phyloP scores from a whole-genome alignment of 2,329 filamentous ascomycete species.

The Fusarium sp. region DNA sequence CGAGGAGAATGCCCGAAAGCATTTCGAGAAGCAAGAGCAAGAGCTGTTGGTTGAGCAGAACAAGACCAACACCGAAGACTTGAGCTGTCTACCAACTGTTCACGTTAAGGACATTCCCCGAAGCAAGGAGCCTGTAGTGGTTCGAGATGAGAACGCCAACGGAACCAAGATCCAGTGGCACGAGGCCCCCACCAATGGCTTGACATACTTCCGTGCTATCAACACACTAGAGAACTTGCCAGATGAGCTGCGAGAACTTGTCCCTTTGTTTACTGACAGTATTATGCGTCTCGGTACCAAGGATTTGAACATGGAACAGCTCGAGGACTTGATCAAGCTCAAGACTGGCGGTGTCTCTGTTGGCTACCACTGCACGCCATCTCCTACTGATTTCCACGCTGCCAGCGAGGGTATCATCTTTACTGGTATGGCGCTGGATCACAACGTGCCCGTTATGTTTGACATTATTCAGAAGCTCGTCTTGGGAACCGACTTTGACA shows the following conservation, averaged over 20 bases:
- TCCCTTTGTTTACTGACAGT: constrained; percentile 92
- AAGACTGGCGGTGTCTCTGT: constrained; percentile 94
- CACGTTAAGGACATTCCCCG: constrained; percentile 91
- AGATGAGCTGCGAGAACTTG: constrained; percentile 84
- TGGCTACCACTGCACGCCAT: constrained; percentile 86
- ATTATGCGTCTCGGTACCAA: constrained; percentile 95
- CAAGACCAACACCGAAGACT: constrained; percentile 85
- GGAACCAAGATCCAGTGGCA: constrained; percentile 87
- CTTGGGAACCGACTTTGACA: constrained; percentile 90
- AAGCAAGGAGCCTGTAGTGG: constrained; percentile 72
- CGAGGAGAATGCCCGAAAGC: constrained; percentile 78
- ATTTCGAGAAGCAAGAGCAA: constrained; percentile 83
- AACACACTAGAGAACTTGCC: constrained; percentile 85
- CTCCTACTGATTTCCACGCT: constrained; percentile 77
- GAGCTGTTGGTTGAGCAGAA: constrained; percentile 86
- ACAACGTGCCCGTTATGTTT: constrained; percentile 93
- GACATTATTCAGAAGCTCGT: constrained; percentile 86
- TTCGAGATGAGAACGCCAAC: constrained; percentile 76
- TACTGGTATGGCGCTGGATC: constrained; percentile 88
- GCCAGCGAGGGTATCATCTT: constrained; percentile 88
- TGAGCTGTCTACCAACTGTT: constrained; percentile 90
- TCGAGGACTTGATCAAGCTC: constrained; percentile 95
- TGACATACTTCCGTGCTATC: constrained; percentile 95
- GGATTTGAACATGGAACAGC: constrained; percentile 89
- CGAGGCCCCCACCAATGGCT: constrained; percentile 92